These are phyloP conservation scores for Sindora glabra DNA, from an alignment of 306 rosid species.

Conservation along the genomic window DNA sequence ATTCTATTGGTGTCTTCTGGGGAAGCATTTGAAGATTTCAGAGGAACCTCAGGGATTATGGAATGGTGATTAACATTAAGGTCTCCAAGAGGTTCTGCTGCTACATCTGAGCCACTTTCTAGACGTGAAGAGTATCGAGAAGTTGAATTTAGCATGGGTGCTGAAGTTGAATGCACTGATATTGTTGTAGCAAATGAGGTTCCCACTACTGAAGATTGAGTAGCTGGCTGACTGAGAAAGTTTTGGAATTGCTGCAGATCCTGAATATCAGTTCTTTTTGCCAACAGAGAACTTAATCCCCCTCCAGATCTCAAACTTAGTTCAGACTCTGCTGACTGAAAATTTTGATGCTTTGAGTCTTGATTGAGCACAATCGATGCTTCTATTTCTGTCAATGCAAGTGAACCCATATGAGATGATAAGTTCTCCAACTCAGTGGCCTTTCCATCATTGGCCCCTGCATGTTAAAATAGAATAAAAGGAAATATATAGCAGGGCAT, in stretches of 20 bases:
- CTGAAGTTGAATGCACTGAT: conserved; percentile 73
- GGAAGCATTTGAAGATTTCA: conserved; percentile 22
- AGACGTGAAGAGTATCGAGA: conserved; percentile 45
- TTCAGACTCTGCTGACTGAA: conserved; percentile 41
- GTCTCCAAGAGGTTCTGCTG: conserved; percentile 35
- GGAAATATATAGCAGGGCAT: conserved; percentile 30
- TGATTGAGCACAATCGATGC: no score
- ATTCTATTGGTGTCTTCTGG: conserved; percentile 26
- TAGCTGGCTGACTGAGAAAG: conserved; percentile 68
- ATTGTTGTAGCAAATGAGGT: conserved; percentile 84
- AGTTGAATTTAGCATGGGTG: conserved; percentile 67
- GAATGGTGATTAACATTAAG: conserved; percentile 26
- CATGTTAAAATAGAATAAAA: conserved; percentile 49
- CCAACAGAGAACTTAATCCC: conserved; percentile 45
- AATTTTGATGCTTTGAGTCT: conserved; percentile 35
- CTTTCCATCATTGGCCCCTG: conserved; percentile 76
- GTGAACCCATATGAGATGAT: conserved; percentile 85
- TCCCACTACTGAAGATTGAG: conserved; percentile 68
- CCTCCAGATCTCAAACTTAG: conserved; percentile 40
- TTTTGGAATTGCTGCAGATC: conserved; percentile 65
- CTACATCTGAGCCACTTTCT: conserved; percentile 27
- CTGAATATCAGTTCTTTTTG: conserved; percentile 48
- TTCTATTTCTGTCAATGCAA: conserved; percentile 97
- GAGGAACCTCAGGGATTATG: conserved; percentile 21
- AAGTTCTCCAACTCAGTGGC: conserved; percentile 76